Base-by-base conservation (phyloP, 495 filamentous ascomycete species). In the Aspergillus bertholletiae region DNA sequence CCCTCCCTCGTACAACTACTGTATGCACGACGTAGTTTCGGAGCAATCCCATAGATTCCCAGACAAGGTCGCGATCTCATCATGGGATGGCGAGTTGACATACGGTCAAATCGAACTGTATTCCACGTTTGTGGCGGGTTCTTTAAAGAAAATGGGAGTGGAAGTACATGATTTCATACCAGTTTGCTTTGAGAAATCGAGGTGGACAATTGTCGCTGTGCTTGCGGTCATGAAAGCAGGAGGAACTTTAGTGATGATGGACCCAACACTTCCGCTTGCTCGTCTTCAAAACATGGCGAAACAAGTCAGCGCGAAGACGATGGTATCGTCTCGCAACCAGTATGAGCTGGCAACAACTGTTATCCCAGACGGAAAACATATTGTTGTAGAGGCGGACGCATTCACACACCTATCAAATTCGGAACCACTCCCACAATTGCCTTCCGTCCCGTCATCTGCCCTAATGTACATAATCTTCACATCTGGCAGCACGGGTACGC, bases 401-500 rank as follows among this genome's bases (percentile, higher is more conserved):
- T 66, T 69, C 34, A 22, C 49, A 18, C 15, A 57, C 12, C 7
- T 60, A 3, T 45, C 57, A 0, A 24, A 24, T 0, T 48, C 59
- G 0, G 47, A 54, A 9, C 24, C 45, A 1, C 39, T 57, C 13
- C 37, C 57, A 1, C 24, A 50, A 2, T 34, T 73, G 15, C 58
- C 66, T 0, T 11, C 55, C 7, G 69, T 74, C 7, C 66, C 72
- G 1, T 32, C 67, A 13, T 62, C 58, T 8, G 53, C 71, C 7
- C 56, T 70, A 5, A 69, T 72, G 62, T 79, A 72, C 54, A 58
- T 74, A 15, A 74, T 82, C 20, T 82, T 80, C 57, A 82, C 79
- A 6, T 79, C 75, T 20, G 80, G 80, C 7, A 76, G 71, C n/a
- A 82, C 79, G 1, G 78, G 78, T 5, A 77, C 68, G n/a, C 79